These are phyloP conservation scores for Ceratopteris richardii DNA, from an alignment of 75 land plant species.

Conservation along the genomic window DNA sequence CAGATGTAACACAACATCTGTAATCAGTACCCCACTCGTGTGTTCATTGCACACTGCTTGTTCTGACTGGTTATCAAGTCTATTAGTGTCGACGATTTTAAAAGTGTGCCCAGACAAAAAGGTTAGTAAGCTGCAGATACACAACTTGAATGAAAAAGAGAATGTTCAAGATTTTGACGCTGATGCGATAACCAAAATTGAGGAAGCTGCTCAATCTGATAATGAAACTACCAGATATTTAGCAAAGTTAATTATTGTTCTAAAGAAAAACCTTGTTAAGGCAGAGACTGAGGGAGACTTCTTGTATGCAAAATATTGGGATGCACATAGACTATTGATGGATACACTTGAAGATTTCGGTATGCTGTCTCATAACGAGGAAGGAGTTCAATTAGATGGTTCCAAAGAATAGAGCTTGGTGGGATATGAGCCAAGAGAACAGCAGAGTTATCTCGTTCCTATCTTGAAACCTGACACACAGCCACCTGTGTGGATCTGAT, in stretches of 20 bases:
- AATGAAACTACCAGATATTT: background rate
- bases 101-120: background rate
- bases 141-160: constrained; percentile 1
- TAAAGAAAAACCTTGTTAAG: constrained; percentile 2
- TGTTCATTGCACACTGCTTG: no score
- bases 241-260: background rate
- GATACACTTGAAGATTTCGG: constrained; percentile 3
- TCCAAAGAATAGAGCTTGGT: no score
- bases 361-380: background rate
- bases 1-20: no score
- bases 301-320: background rate
- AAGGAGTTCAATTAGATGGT: background rate
- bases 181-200: background rate
- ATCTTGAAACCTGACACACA: no score
- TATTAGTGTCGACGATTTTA: background rate
- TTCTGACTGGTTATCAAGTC: no score
- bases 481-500: no score
- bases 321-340: constrained; percentile 1
- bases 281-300: constrained; percentile 8
- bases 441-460: no score
- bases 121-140: background rate
- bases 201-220: constrained; percentile 6
- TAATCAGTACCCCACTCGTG: no score
- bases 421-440: no score
- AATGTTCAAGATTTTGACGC: background rate